A percentile compares a stretch with the other conserved stretches of the same genome.
phyloP scores from a whole-genome alignment of 2,329 filamentous ascomycete species.

The Xylaria sp. region DNA sequence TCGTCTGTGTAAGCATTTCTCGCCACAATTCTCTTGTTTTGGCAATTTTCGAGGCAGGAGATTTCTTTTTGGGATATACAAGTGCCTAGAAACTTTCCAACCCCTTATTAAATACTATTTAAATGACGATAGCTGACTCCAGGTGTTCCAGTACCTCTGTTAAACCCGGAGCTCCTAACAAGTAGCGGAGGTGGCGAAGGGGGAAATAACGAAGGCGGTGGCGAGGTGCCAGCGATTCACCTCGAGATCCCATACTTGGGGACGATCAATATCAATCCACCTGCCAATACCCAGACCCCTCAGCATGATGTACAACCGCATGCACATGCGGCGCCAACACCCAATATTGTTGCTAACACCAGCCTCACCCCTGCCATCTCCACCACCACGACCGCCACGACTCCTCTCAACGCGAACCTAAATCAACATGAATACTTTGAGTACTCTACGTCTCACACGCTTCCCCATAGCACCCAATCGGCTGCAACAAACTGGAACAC shows the following conservation, averaged over 20 bases:
- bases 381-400: background rate
- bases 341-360: background rate
- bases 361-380: background rate
- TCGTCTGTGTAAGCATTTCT: constrained; percentile 45
- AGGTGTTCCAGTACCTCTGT: constrained; percentile 49
- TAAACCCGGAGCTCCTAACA: constrained; percentile 34
- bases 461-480: constrained; percentile 5
- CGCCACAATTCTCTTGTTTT: too few relatives aligned
- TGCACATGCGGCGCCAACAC: constrained; percentile 16
- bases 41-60: too few relatives aligned
- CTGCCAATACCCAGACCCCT: constrained; percentile 4
- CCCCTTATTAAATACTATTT: too few relatives aligned
- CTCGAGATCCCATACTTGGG: constrained; percentile 60
- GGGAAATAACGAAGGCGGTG: constrained; percentile 19
- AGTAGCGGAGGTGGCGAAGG: constrained; percentile 24
- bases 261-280: constrained; percentile 55
- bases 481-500: constrained; percentile 24
- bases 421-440: constrained; percentile 11
- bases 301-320: constrained; percentile 31
- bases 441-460: background rate
- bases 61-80: too few relatives aligned
- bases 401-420: background rate
- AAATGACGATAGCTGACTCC: too few relatives aligned
- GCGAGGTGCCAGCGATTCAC: constrained; percentile 45
- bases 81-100: too few relatives aligned